A percentile compares a stretch with the other conserved stretches of the same genome.
phyloP scores from a whole-genome alignment of 78 protist genomes.

The Tieghemostelium lacteum region DNA sequence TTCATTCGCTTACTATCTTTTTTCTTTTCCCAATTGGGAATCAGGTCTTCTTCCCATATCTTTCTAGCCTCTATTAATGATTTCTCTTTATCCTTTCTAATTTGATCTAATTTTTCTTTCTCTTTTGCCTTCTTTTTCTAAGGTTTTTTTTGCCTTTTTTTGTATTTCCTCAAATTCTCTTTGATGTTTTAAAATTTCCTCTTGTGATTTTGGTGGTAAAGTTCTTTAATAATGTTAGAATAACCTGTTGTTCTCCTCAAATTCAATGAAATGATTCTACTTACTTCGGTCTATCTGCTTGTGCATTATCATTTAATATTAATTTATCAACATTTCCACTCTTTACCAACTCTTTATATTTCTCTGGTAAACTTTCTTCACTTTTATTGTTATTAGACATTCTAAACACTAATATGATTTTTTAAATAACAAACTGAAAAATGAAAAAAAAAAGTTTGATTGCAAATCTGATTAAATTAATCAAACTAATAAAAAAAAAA shows the following conservation, averaged over 20 bases:
- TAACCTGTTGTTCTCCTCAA: neutral
- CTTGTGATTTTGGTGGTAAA: conserved; percentile 77
- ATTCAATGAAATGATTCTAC: neutral
- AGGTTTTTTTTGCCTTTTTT: conserved; percentile 53
- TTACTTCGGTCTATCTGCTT: conserved; percentile 44
- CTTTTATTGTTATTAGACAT: too few relatives aligned
- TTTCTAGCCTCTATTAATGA: conserved; percentile 70
- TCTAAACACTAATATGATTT: too few relatives aligned
- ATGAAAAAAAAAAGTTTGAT: too few relatives aligned
- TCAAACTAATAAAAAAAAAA: too few relatives aligned
- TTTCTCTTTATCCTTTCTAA: conserved; percentile 64
- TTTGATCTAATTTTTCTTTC: conserved; percentile 35
- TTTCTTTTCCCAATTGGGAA: conserved; percentile 70
- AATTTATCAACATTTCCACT: conserved; percentile 60
- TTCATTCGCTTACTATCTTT: conserved; percentile 31
- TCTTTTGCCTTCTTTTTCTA: conserved; percentile 79
- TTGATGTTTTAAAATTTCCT: conserved; percentile 73
- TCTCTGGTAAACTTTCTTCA: conserved; percentile 1
- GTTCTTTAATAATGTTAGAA: neutral
- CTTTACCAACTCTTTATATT: conserved; percentile 21
- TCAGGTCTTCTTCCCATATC: conserved; percentile 67
- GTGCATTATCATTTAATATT: conserved; percentile 21
- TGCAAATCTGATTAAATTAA: too few relatives aligned
- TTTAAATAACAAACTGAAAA: too few relatives aligned
- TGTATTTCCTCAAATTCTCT: conserved; percentile 80